Evolutionary conservation across 2,329 filamentous ascomycete species (phyloP), one percentile per base, ranked within the genome.

Genomic region (Xylaria sp.): DNA sequence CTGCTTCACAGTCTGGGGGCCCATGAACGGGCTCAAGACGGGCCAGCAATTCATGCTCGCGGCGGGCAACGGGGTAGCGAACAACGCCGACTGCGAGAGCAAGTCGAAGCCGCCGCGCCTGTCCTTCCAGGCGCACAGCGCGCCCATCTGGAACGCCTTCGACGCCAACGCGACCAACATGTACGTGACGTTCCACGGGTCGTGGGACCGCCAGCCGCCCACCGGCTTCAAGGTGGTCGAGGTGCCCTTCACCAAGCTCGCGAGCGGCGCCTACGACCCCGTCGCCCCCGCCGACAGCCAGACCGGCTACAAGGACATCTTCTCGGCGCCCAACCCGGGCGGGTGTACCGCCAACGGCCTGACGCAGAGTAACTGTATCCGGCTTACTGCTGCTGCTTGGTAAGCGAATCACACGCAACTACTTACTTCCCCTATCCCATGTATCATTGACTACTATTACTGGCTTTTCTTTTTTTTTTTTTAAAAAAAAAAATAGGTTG

Each of bases 151-250:
- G 67, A 83, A 87, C 71, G 81, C 84, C 60, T 89, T 89, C 76
- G 84, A 88, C 69, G 71, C 76, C 31, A 61, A 67, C 28, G 79
- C 78, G 38, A 81, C 79, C 37, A 82, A 80, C 31, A 82, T 84
- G 33, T 89, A 84, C 79, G 78, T 89, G 28, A 80, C 84, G 0
- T 86, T 89, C 70, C 87, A 88, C 72, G 87, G 87, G 2, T 84
- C 81, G 60, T 89, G 87, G 84, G 76, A 78, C 69, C 72, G 77
- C 21, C 69, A 72, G 17, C 70, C 70, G 3, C 75, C 78, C 1
- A 73, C 73, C 15, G 78, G 78, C 1, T 79, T 78, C 70, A 77
- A 77, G 68, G 71, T 79, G 14, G 70, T 76, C n/a, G 64, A 73
- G 40, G 69, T 79, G 12, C 75, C 75, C 3, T 79, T 78, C 54